Evolutionary conservation across 306 rosid genomes (phyloP).

Genomic region (Ochetophila trinervis): DNA sequence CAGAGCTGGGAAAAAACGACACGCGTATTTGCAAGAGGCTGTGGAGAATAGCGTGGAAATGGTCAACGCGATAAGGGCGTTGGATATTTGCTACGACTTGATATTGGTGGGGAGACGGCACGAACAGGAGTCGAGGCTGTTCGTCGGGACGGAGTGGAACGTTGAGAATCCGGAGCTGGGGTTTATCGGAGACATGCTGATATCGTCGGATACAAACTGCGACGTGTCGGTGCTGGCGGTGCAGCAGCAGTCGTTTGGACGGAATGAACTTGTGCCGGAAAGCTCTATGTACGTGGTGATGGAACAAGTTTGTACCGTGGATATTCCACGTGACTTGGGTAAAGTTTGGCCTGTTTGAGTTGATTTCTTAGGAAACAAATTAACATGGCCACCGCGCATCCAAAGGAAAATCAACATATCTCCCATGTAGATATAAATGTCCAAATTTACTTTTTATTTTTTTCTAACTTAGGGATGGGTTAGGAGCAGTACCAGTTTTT

Average conservation of each 20-base stretch:
- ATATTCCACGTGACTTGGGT: background rate
- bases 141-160: slow-evolving; percentile 48
- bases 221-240: slow-evolving; percentile 49
- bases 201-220: slow-evolving; percentile 31
- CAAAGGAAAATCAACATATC: background rate
- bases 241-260: slow-evolving; percentile 45
- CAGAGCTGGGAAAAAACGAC: slow-evolving; percentile 10
- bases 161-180: slow-evolving; percentile 64
- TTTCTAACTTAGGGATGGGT: too few species aligned
- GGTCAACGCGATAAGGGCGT: slow-evolving; percentile 31
- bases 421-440: background rate
- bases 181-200: slow-evolving; percentile 48
- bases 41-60: slow-evolving; percentile 40
- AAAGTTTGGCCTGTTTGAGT: background rate
- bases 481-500: too few species aligned
- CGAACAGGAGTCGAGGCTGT: slow-evolving; percentile 26
- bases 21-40: slow-evolving; percentile 35
- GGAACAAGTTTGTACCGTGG: background rate
- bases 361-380: background rate
- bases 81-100: slow-evolving; percentile 39
- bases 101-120: slow-evolving; percentile 58
- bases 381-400: background rate
- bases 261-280: background rate
- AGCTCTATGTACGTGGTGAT: slow-evolving; percentile 12
- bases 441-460: too few species aligned